Conservation (phyloP, 1,139 yeast genomes). For the Protomyces inouyei region DNA sequence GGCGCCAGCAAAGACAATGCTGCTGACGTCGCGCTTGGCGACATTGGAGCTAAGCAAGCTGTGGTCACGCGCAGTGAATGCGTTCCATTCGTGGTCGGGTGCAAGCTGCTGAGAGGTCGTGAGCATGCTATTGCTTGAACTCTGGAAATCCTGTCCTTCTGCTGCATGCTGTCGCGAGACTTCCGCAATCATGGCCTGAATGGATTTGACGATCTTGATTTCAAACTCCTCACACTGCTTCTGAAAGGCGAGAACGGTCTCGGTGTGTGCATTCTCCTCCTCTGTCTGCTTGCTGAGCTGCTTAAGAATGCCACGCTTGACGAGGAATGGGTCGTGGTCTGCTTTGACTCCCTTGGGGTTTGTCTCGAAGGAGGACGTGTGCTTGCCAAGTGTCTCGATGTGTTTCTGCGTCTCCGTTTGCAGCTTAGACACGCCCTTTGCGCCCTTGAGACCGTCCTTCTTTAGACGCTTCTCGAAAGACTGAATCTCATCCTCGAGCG, state of each 20-base stretch:
- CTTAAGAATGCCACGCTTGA: slow-evolving; percentile 42
- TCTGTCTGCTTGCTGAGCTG: slow-evolving; percentile 44
- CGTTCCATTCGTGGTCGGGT: slow-evolving; percentile 46
- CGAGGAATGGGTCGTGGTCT: slow-evolving; percentile 49
- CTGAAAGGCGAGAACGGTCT: slow-evolving; percentile 45
- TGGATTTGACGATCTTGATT: slow-evolving; percentile 43
- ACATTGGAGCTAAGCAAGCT: slow-evolving; percentile 40
- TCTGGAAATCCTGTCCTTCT: slow-evolving; percentile 36
- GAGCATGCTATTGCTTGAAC: slow-evolving; percentile 37
- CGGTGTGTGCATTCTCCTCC: slow-evolving; percentile 47
- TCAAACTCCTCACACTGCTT: slow-evolving; percentile 45
- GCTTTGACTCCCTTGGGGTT: slow-evolving; percentile 33
- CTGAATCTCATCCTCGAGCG: slow-evolving; percentile 41
- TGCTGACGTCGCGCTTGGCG: slow-evolving; percentile 40
- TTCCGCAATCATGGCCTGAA: slow-evolving; percentile 44
- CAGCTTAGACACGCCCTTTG: slow-evolving; percentile 43
- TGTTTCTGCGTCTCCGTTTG: slow-evolving; percentile 40
- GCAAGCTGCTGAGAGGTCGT: slow-evolving; percentile 40
- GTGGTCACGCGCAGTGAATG: slow-evolving; percentile 40
- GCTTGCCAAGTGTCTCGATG: slow-evolving; percentile 41
- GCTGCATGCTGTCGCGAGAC: slow-evolving; percentile 38
- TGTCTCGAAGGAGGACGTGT: slow-evolving; percentile 17
- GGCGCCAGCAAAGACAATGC: slow-evolving; percentile 43
- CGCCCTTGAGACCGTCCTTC: slow-evolving; percentile 39
- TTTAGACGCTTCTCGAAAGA: slow-evolving; percentile 43